Conservation (phyloP, 108 stramenopile species). For the Pseudonitzschia multiseries region DNA sequence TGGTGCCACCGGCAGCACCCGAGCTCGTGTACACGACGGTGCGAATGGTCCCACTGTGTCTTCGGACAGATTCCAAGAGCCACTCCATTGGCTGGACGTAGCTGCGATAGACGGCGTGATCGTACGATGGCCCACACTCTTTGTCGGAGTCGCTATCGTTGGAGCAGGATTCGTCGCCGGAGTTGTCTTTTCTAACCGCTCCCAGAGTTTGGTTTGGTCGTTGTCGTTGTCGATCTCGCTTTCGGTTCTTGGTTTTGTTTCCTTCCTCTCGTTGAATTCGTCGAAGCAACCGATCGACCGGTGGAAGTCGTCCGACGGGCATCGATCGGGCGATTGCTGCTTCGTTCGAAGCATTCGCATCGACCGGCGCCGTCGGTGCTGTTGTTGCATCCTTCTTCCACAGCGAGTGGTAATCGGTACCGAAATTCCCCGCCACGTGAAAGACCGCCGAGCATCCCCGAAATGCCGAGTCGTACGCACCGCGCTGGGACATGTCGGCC, state of each 20-base stretch:
- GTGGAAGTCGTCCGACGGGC: background rate
- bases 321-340: too few relatives aligned
- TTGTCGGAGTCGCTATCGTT: background rate
- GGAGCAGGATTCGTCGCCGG: too few relatives aligned
- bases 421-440: slow-evolving; percentile 19
- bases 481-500: slow-evolving; percentile 5
- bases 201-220: background rate
- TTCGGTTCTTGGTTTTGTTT: too few relatives aligned
- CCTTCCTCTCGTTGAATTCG: too few relatives aligned
- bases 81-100: slow-evolving; percentile 7
- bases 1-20: slow-evolving; percentile 11
- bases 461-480: slow-evolving; percentile 1
- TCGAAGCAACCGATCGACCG: background rate
- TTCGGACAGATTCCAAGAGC: background rate
- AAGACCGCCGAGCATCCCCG: slow-evolving; percentile 7
- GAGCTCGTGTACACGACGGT: slow-evolving; percentile 10
- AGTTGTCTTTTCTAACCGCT: too few relatives aligned
- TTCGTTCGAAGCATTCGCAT: too few relatives aligned
- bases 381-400: slow-evolving; percentile 1
- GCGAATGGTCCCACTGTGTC: background rate
- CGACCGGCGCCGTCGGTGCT: background rate
- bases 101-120: slow-evolving; percentile 11
- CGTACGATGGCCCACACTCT: background rate
- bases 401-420: slow-evolving; percentile 12
- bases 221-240: background rate